These are phyloP conservation scores for Dothidotthia symphoricarpi DNA, from an alignment of 2,329 filamentous ascomycete genomes.

Conservation along the genomic window DNA sequence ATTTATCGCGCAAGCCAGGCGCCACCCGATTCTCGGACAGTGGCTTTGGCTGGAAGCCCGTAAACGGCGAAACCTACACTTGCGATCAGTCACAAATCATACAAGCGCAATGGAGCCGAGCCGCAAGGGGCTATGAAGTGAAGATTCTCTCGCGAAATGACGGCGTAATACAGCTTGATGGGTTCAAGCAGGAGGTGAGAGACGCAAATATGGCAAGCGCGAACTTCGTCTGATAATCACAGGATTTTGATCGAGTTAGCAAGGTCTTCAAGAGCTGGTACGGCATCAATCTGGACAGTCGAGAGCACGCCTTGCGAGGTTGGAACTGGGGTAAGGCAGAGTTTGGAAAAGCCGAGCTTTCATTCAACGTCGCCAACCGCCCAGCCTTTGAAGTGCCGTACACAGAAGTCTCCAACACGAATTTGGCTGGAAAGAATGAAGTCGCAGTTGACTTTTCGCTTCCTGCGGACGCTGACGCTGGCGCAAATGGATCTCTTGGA, in stretches of 20 bases:
- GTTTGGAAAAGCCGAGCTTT: conserved; percentile 89
- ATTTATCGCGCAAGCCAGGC: conserved; percentile 87
- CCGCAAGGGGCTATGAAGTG: conserved; percentile 87
- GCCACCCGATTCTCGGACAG: conserved; percentile 94
- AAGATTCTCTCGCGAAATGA: conserved; percentile 84
- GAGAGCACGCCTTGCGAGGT: conserved; percentile 89
- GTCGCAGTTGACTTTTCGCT: conserved; percentile 92
- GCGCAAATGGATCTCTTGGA: conserved; percentile 70
- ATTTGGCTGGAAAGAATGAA: conserved; percentile 95
- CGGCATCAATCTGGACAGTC: conserved; percentile 84
- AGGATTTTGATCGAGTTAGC: conserved; percentile 84
- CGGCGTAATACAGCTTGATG: conserved; percentile 88
- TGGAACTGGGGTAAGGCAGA: conserved; percentile 99
- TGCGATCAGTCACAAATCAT: conserved; percentile 83
- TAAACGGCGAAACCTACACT: conserved; percentile 86
- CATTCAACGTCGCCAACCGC: conserved; percentile 95
- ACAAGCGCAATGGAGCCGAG: conserved; percentile 90
- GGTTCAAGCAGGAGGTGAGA: conserved; percentile 78
- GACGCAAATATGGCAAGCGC: neutral
- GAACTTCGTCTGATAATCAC: conserved; percentile 11
- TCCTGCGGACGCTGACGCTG: conserved; percentile 68
- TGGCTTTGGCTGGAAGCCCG: conserved; percentile 93
- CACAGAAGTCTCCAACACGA: conserved; percentile 96
- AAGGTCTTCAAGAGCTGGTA: conserved; percentile 99
- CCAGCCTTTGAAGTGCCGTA: conserved; percentile 97